Conservation (phyloP, 164 flowering plant genomes). For the Stephania japonica region DNA sequence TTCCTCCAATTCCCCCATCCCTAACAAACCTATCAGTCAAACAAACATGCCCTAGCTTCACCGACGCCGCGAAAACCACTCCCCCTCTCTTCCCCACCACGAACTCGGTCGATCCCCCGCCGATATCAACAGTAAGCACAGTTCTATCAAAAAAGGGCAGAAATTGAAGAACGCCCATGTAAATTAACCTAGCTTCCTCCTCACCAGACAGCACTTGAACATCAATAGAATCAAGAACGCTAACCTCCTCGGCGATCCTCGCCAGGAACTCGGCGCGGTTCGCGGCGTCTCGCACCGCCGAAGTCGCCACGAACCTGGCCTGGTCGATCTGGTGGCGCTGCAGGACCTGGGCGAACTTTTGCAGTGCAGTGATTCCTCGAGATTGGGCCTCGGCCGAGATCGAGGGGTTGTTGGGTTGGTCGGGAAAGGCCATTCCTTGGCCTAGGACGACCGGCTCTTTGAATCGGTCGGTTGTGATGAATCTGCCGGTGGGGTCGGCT, state of each 20-base stretch:
- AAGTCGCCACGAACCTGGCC: slow-evolving; percentile 47
- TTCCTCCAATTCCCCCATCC: slow-evolving; percentile 21
- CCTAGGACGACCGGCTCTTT: slow-evolving; percentile 52
- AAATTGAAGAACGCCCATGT: slow-evolving; percentile 54
- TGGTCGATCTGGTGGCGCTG: slow-evolving; percentile 20
- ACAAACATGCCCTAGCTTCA: slow-evolving; percentile 59
- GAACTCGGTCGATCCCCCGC: slow-evolving; percentile 76
- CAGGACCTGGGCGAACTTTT: slow-evolving; percentile 28
- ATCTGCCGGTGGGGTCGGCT: slow-evolving; percentile 43
- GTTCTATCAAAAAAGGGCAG: slow-evolving; percentile 33
- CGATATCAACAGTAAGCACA: slow-evolving; percentile 49
- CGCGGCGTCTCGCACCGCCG: slow-evolving; percentile 51
- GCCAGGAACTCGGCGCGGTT: slow-evolving; percentile 34
- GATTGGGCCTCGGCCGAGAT: slow-evolving; percentile 29
- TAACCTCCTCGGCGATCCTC: slow-evolving; percentile 23
- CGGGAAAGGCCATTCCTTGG: slow-evolving; percentile 18
- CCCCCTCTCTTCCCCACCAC: slow-evolving; percentile 40
- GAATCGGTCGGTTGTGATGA: slow-evolving; percentile 39
- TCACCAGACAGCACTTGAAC: slow-evolving; percentile 49
- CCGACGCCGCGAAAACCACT: slow-evolving; percentile 36
- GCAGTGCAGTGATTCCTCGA: slow-evolving; percentile 40
- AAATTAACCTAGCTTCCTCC: slow-evolving; percentile 53
- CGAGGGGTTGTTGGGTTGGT: slow-evolving; percentile 9
- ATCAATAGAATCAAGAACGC: slow-evolving; percentile 11
- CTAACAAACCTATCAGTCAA: slow-evolving; percentile 43